Percentiles rank a stretch among this genome's conserved stretches.
Conservation (phyloP, 495 filamentous ascomycete species). For the Xylaria bambusicola region DNA sequence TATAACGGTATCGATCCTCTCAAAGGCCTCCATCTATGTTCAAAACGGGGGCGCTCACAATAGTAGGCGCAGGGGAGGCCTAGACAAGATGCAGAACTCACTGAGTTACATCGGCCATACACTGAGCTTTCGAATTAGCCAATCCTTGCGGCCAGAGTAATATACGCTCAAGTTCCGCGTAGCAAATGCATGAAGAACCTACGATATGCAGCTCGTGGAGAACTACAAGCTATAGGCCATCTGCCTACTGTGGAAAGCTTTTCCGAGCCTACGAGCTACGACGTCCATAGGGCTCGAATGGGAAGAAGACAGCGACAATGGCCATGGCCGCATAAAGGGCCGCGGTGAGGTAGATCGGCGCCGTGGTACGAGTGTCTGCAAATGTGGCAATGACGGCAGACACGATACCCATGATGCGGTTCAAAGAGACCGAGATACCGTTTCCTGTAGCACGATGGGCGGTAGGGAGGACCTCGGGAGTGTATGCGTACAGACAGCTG, state of each 20-base stretch:
- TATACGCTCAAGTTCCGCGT: no score
- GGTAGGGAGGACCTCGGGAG: constrained; percentile 61
- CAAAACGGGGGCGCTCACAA: no score
- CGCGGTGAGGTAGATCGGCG: constrained; percentile 70
- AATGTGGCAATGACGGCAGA: constrained; percentile 64
- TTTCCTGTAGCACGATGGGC: constrained; percentile 72
- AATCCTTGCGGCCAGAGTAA: no score
- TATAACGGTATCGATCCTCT: no score
- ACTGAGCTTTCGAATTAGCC: no score
- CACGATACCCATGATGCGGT: constrained; percentile 73
- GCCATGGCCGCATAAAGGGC: constrained; percentile 68
- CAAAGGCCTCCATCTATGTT: no score
- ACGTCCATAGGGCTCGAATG: constrained; percentile 71
- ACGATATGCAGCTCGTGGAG: no score
- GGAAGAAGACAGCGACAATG: constrained; percentile 57
- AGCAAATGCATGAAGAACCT: no score
- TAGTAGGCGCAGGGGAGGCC: no score
- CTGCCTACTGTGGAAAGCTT: not conserved
- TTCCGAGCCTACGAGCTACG: constrained; percentile 56
- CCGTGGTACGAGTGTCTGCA: constrained; percentile 59
- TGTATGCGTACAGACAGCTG: constrained; percentile 68
- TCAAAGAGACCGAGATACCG: constrained; percentile 67
- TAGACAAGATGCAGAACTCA: no score
- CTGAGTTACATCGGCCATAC: no score
- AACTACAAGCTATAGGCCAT: no score